Evolutionary conservation across 2,329 filamentous ascomycete genomes (phyloP), one percentile per base, ranked within the genome.

Genomic region (Claviceps capensis): DNA sequence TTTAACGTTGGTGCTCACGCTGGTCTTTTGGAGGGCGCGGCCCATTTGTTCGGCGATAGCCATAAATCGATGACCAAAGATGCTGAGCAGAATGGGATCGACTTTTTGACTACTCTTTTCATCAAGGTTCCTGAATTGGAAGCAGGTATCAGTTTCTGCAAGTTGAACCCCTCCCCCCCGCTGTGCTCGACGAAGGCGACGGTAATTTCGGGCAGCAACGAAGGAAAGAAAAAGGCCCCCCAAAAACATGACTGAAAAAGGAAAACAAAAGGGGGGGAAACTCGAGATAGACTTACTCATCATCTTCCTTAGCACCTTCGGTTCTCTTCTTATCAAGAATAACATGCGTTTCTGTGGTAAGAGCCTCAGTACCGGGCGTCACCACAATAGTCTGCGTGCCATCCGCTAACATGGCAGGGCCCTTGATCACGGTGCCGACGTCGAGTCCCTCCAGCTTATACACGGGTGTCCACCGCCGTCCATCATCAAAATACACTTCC

Each of bases 381-480:
- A 96, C 82, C 0, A 96, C 87, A 56, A 97, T 93, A 0, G 91
- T 97, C 67, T 96, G 91, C 1, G 86, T 90, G 8, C 85, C 85
- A 62, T 91, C 90, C 2, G 88, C 88, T 53, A 95, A 77, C 68
- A 95, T 87, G 0, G 89, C 89, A 1, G 90, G 90, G 0, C 90
- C 90, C 48, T 76, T 72, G 51, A 95, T 73, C 19, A 81, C 78
- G 55, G 89, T 82, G 2, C 89, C 88, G 5, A 87, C 73, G 1
- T 73, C 70, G 11, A 96, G 72, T 54, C 88, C 78, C 56, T 86
- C 81, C 0, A 96, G 77, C 65, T 86, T 89, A 68, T 89, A 95
- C 49, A 95, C 80, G 0, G 88, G 83, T 0, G 89, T 95, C 17
- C 89, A 77, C 56, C 77, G 71, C 26, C 88, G 78, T 1, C 88